These are phyloP conservation scores for Pholiota adiposa DNA, from an alignment of 1,284 basidiomycete genomes.

Conservation along the genomic window DNA sequence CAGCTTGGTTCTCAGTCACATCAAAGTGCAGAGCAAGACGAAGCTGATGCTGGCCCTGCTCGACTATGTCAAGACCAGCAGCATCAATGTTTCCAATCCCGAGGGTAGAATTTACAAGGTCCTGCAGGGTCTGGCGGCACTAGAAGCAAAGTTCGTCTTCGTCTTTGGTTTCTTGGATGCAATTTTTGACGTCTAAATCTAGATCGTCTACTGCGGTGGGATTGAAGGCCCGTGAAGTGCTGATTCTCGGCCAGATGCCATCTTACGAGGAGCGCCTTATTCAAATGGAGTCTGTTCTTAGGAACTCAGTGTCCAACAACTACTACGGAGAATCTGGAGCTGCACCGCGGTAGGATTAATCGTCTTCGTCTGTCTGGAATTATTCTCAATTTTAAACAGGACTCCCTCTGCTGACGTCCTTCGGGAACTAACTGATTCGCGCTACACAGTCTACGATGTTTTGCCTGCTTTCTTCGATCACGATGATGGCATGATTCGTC, in stretches of 20 bases:
- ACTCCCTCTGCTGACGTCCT: conserved; percentile 86
- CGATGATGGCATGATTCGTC: conserved; percentile 80
- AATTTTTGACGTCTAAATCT: conserved; percentile 10
- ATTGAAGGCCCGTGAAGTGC: conserved; percentile 96
- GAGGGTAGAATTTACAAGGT: conserved; percentile 74
- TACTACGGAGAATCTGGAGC: conserved; percentile 89
- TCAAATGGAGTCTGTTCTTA: conserved; percentile 96
- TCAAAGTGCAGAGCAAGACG: conserved; percentile 93
- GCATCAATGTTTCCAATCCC: conserved; percentile 73
- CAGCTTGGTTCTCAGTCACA: conserved; percentile 90
- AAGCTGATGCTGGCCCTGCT: conserved; percentile 87
- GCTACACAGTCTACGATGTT: conserved; percentile 97
- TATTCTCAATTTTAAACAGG: conserved; percentile 39
- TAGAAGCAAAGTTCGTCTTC: conserved; percentile 80
- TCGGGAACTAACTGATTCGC: conserved; percentile 93
- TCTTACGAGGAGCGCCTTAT: conserved; percentile 92
- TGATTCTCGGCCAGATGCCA: conserved; percentile 95
- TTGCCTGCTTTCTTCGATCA: conserved; percentile 95
- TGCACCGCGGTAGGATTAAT: conserved; percentile 53
- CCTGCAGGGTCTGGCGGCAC: conserved; percentile 79
- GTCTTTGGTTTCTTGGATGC: neutral
- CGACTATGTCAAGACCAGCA: conserved; percentile 85
- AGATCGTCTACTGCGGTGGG: conserved; percentile 89
- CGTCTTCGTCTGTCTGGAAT: neutral
- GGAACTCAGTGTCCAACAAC: conserved; percentile 83